Conservation (phyloP, 106 monocot species). For the Dendrobium catenatum region DNA sequence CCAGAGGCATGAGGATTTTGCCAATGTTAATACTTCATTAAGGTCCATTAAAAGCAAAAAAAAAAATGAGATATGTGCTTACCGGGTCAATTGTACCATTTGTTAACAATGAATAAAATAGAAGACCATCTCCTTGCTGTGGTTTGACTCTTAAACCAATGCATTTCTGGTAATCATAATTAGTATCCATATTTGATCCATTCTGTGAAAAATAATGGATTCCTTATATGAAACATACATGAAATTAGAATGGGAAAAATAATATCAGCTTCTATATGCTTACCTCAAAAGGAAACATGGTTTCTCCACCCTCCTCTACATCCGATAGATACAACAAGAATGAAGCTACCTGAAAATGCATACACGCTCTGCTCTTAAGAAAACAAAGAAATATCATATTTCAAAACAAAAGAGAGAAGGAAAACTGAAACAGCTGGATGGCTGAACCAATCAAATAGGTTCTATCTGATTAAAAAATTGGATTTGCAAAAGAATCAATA, state of each 20-base stretch:
- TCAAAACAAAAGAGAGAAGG: not conserved
- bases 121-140: slow-evolving; percentile 76
- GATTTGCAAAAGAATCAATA: too few species aligned
- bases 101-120: slow-evolving; percentile 73
- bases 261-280: not conserved
- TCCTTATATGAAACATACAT: not conserved
- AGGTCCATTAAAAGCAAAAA: not conserved
- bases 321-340: slow-evolving; percentile 88
- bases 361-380: not conserved
- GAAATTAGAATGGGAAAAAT: not conserved
- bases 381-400: not conserved
- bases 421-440: not conserved
- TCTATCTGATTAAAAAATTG: too few species aligned
- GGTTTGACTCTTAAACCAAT: slow-evolving; percentile 91
- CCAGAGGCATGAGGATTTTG: not conserved
- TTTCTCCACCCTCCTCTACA: slow-evolving; percentile 98
- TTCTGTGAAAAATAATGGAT: slow-evolving; percentile 39
- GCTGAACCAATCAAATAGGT: too few species aligned
- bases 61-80: slow-evolving; percentile 11
- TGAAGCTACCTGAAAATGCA: slow-evolving; percentile 73
- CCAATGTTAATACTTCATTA: not conserved
- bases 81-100: slow-evolving; percentile 91
- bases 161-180: slow-evolving; percentile 79
- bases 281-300: slow-evolving; percentile 97
- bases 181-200: slow-evolving; percentile 72